phyloP scores from a whole-genome alignment of 768 basidiomycete species.

The Naganishia vishniacii region DNA sequence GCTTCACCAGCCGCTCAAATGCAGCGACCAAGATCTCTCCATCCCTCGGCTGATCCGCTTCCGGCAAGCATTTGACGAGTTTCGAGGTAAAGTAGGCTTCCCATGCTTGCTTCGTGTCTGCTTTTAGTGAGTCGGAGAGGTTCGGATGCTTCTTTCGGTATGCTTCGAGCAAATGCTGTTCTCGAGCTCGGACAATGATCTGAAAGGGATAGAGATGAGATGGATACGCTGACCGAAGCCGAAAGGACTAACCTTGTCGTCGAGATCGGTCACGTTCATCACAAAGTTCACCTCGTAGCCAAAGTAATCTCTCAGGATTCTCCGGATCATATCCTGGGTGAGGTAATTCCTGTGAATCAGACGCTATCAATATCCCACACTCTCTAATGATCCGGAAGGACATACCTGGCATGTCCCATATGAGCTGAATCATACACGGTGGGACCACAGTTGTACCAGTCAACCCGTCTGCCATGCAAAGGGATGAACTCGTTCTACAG shows the following conservation, averaged over 20 bases:
- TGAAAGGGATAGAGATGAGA: constrained; percentile 42
- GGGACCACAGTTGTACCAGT: constrained; percentile 99
- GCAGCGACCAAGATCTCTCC: constrained; percentile 54
- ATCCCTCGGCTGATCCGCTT: constrained; percentile 52
- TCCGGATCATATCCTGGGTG: constrained; percentile 81
- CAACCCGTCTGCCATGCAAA: constrained; percentile 41
- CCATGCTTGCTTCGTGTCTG: constrained; percentile 62
- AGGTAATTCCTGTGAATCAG: constrained; percentile 68
- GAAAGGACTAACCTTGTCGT: constrained; percentile 74
- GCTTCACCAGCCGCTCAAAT: constrained; percentile 59
- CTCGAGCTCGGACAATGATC: constrained; percentile 91
- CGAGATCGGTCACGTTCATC: constrained; percentile 99
- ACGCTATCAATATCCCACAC: neutral
- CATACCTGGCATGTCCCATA: constrained; percentile 80
- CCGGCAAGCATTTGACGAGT: constrained; percentile 62
- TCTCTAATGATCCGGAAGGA: constrained; percentile 54
- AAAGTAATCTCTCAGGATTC: constrained; percentile 92
- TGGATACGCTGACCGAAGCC: neutral
- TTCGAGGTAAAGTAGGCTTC: constrained; percentile 56
- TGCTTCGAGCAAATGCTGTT: constrained; percentile 50
- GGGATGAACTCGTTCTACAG: constrained; percentile 71
- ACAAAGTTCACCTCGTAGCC: constrained; percentile 97
- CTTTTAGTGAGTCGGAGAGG: constrained; percentile 60
- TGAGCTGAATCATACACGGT: constrained; percentile 98
- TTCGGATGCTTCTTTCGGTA: constrained; percentile 35